Evolutionary conservation across 768 basidiomycete genomes (phyloP).

Genomic region (Amanita polypyramis): DNA sequence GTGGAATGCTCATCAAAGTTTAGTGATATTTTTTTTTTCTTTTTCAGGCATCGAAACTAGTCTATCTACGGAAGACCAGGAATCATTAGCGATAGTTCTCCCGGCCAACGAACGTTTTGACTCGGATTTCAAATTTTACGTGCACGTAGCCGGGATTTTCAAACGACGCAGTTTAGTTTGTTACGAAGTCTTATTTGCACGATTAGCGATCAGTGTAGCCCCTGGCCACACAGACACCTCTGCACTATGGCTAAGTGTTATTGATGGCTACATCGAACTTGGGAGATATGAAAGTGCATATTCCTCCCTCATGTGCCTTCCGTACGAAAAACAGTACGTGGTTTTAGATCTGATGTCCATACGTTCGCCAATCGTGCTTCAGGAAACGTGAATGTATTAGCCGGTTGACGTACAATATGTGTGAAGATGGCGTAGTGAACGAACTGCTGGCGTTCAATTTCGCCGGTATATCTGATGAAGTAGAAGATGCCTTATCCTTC

Average conservation of each 20-base stretch:
- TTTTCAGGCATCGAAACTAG: constrained; percentile 36
- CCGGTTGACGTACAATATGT: constrained; percentile 85
- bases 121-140: constrained; percentile 65
- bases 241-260: constrained; percentile 72
- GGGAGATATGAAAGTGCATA: constrained; percentile 85
- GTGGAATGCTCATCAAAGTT: neutral
- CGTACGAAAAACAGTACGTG: constrained; percentile 73
- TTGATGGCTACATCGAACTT: constrained; percentile 64
- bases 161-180: constrained; percentile 41
- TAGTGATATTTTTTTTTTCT: neutral
- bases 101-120: constrained; percentile 46
- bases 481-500: constrained; percentile 82
- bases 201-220: constrained; percentile 69
- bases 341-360: constrained; percentile 7
- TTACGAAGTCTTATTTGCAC: constrained; percentile 66
- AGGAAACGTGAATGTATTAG: constrained; percentile 79
- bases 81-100: constrained; percentile 51
- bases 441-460: constrained; percentile 78
- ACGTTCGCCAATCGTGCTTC: constrained; percentile 9
- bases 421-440: constrained; percentile 76
- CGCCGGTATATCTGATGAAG: constrained; percentile 72
- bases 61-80: constrained; percentile 48
- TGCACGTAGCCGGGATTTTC: constrained; percentile 70
- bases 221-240: constrained; percentile 41
- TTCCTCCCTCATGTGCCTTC: constrained; percentile 58